phyloP scores from a whole-genome alignment of 2,329 filamentous ascomycete species.

The Paramyrothecium sp. region DNA sequence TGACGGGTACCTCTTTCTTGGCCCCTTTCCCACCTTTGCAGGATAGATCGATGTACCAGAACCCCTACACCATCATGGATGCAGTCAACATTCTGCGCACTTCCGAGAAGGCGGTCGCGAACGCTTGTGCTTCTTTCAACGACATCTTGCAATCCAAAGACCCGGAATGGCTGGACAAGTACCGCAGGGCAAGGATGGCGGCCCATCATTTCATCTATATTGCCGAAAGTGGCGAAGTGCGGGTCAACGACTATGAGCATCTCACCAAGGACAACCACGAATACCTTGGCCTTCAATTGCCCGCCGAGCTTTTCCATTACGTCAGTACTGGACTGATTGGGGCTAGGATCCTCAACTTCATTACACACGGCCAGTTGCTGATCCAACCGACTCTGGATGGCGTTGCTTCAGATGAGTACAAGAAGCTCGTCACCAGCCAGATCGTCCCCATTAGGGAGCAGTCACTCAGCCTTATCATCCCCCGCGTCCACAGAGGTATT shows the following conservation, averaged over 20 bases:
- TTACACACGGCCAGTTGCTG: constrained; percentile 75
- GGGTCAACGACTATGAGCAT: constrained; percentile 69
- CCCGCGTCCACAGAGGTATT: constrained; percentile 79
- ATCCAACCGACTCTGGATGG: constrained; percentile 85
- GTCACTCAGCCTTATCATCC: constrained; percentile 74
- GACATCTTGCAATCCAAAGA: constrained; percentile 74
- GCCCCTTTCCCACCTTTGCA: constrained; percentile 76
- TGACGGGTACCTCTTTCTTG: constrained; percentile 80
- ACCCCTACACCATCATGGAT: constrained; percentile 66
- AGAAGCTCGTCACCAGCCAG: constrained; percentile 70
- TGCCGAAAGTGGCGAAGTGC: constrained; percentile 71
- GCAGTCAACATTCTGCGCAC: constrained; percentile 75
- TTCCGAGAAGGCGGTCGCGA: constrained; percentile 66
- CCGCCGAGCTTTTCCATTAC: constrained; percentile 88
- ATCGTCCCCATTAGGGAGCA: constrained; percentile 74
- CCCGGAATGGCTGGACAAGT: constrained; percentile 79
- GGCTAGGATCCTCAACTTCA: constrained; percentile 75
- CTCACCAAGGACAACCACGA: constrained; percentile 83
- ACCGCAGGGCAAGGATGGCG: constrained; percentile 79
- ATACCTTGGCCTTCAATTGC: constrained; percentile 85
- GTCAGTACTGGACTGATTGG: constrained; percentile 80
- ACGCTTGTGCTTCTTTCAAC: constrained; percentile 73
- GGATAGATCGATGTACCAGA: constrained; percentile 51
- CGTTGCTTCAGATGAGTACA: constrained; percentile 77
- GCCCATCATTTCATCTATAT: constrained; percentile 88